Conservation (phyloP, 257 asterid species). For the Jasminum sambac region DNA sequence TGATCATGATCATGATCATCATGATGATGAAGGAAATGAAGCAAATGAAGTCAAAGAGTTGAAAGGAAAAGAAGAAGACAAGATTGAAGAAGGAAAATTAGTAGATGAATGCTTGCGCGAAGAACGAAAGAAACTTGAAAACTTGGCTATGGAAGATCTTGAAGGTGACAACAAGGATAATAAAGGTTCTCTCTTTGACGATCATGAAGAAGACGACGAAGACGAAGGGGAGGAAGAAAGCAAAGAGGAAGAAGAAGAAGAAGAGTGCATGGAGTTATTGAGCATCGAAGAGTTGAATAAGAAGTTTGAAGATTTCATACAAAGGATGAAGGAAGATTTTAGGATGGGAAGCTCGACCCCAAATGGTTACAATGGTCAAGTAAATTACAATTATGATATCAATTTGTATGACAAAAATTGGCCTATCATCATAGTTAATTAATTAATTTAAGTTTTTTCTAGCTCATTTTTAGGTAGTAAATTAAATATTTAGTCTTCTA, state of each 20-base stretch:
- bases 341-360: not conserved
- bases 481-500: not conserved
- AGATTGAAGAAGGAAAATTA: slow-evolving; percentile 17
- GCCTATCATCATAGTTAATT: not conserved
- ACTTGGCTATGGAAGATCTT: not conserved
- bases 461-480: not conserved
- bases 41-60: not conserved
- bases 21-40: not conserved
- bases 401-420: slow-evolving; percentile 1
- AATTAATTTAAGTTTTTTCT: not conserved
- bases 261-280: slow-evolving; percentile 17
- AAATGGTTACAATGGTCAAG: not conserved
- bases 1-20: too few species aligned
- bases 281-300: slow-evolving; percentile 21
- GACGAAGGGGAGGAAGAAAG: not conserved
- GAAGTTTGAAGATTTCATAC: not conserved
- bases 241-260: not conserved
- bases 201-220: not conserved
- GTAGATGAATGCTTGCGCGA: not conserved
- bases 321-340: not conserved
- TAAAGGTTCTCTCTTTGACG: too few species aligned
- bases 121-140: not conserved
- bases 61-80: slow-evolving; percentile 5
- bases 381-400: not conserved
- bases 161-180: not conserved